Percentiles rank a stretch among this genome's conserved stretches.
phyloP scores from a whole-genome alignment of 805 yeast genomes.

The Candida bentonensis region DNA sequence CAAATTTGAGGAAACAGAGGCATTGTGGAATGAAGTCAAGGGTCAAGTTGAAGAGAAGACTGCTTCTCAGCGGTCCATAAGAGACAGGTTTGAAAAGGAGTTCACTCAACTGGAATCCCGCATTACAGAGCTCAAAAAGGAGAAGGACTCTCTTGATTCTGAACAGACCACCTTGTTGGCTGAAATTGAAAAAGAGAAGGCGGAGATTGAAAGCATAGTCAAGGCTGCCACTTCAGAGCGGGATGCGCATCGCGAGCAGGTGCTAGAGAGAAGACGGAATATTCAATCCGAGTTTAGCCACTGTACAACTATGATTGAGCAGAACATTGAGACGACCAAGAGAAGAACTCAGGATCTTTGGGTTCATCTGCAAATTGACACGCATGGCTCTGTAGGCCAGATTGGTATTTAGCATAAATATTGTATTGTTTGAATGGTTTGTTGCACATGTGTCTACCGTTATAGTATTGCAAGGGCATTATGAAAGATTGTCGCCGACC shows the following conservation, averaged over 20 bases:
- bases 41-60: constrained; percentile 1
- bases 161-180: not conserved
- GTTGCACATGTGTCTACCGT: no score
- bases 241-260: not conserved
- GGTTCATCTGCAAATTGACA: constrained; percentile 2
- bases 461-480: not conserved
- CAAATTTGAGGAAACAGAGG: not conserved
- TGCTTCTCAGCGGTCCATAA: not conserved
- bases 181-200: not conserved
- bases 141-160: not conserved
- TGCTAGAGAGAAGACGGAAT: not conserved
- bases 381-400: not conserved
- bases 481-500: constrained; percentile 2
- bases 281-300: constrained; percentile 1
- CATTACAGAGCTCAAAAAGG: not conserved
- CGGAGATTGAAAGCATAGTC: not conserved
- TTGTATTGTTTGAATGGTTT: no score
- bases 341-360: not conserved
- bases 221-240: not conserved
- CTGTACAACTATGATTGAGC: not conserved
- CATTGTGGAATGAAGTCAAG: not conserved
- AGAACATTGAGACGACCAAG: not conserved
- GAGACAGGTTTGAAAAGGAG: not conserved
- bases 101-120: not conserved
- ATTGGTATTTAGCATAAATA: no score